These are phyloP conservation scores for Xylaria sp. DNA, from an alignment of 2,329 filamentous ascomycete species.

Conservation along the genomic window DNA sequence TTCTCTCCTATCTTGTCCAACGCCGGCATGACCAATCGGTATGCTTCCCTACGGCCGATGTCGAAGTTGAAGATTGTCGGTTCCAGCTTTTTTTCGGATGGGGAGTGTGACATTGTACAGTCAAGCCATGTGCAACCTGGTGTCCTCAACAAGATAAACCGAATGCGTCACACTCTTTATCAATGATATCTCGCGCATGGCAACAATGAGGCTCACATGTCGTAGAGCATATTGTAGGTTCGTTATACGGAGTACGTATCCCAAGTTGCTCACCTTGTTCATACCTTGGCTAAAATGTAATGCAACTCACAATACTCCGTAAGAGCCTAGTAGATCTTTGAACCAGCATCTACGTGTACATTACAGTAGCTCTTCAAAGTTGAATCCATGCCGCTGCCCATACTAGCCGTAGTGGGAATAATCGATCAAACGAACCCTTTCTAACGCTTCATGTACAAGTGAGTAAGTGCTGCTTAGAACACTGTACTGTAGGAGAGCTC, in stretches of 20 bases:
- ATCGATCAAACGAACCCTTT: background rate
- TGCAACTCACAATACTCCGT: conserved; percentile 1
- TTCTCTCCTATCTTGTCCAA: background rate
- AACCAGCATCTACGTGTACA: background rate
- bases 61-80: conserved; percentile 14
- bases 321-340: conserved; percentile 1
- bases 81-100: conserved; percentile 9
- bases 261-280: background rate
- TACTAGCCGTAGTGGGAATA: conserved; percentile 1
- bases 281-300: background rate
- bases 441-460: background rate
- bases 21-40: background rate
- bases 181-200: background rate
- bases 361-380: background rate
- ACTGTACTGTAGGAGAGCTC: background rate
- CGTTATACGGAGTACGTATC: background rate
- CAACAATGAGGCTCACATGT: background rate
- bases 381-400: background rate
- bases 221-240: background rate
- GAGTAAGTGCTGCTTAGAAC: background rate
- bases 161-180: conserved; percentile 11
- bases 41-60: background rate
- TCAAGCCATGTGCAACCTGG: conserved; percentile 31
- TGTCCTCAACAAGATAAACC: conserved; percentile 30
- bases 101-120: conserved; percentile 23